Evolutionary conservation across 176 grass and related monocot species (phyloP), one percentile per base, ranked within the genome.

Genomic region (Musa acuminata): DNA sequence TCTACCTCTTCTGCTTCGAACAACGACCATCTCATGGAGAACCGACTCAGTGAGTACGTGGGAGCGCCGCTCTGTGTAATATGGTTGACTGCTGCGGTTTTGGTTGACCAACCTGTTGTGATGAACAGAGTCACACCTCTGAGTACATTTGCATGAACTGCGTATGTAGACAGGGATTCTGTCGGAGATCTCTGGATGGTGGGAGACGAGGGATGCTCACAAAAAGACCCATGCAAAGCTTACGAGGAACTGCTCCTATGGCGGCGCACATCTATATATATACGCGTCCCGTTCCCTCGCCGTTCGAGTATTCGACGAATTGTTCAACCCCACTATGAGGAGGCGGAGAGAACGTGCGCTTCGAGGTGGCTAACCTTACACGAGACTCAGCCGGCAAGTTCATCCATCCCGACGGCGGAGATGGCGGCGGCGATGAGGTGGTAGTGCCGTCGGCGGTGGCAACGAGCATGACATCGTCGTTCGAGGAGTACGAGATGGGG

Each of bases 361-460:
- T 72, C 49, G 24, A 72, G 70, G 50, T 72, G 70, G 50, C 69
- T 16, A 51, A 53, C 11, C 2, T 65, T 72, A 49, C 70, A 13
- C 50, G 11, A 5, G 70, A 53, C 74, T 89, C 92, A 1, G 85
- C 75, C 72, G 87, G 16, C 2, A 92, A 59, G 13, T 43, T 43
- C 3, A 43, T 43, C 35, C 35, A 85, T 79, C 1, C 83, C 87
- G 7, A 84, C 86, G 73, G 83, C 86, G 9, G 87, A 96, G 13
- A 88, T 83, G 23, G 67, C 43, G 68, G 68, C 13, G 27, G 43
- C 3, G 11, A 19, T 1, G 14, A 14, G 49, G 19, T 17, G 43
- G 27, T 11, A 19, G 57, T 50, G 26, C 9, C 53, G 14, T 13
- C 5, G 16, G 6, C 48, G 2, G 9, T 17, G 68, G 13, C 43